Conservation (phyloP, 2,329 filamentous ascomycete genomes). For the Xylaria sp. region DNA sequence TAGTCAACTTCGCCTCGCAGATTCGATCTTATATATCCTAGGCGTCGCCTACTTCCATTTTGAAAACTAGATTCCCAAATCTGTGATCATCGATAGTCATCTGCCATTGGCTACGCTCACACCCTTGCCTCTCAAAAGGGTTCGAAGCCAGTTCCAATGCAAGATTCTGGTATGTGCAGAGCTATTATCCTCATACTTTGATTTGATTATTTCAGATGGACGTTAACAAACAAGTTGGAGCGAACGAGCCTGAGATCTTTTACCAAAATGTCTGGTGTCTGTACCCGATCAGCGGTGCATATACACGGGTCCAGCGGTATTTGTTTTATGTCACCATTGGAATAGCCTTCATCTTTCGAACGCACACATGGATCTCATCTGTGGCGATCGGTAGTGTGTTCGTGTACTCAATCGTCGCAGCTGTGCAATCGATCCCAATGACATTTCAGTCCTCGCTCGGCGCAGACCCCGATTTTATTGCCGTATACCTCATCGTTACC, state of each 20-base stretch:
- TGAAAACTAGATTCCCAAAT: not conserved
- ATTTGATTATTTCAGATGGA: too few species aligned
- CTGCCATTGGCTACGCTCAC: not conserved
- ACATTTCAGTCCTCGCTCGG: slow-evolving; percentile 3
- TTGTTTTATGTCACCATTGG: not conserved
- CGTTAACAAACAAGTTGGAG: not conserved
- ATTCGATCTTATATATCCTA: not conserved
- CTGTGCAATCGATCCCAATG: not conserved
- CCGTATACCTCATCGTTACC: not conserved
- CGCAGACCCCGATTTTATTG: not conserved
- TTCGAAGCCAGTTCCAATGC: not conserved
- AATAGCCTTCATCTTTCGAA: not conserved
- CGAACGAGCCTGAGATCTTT: not conserved
- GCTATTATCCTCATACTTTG: not conserved
- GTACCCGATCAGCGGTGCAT: slow-evolving; percentile 4
- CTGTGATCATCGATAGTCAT: not conserved
- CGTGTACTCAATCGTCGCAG: not conserved
- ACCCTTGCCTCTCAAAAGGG: not conserved
- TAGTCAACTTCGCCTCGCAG: not conserved
- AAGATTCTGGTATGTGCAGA: not conserved
- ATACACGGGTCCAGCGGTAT: not conserved
- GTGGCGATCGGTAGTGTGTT: slow-evolving; percentile 1
- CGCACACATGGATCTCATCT: not conserved
- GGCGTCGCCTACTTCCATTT: not conserved
- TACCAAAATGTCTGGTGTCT: slow-evolving; percentile 9